phyloP scores from a whole-genome alignment of 2,329 filamentous ascomycete genomes.

The Thermoascus crustaceus region DNA sequence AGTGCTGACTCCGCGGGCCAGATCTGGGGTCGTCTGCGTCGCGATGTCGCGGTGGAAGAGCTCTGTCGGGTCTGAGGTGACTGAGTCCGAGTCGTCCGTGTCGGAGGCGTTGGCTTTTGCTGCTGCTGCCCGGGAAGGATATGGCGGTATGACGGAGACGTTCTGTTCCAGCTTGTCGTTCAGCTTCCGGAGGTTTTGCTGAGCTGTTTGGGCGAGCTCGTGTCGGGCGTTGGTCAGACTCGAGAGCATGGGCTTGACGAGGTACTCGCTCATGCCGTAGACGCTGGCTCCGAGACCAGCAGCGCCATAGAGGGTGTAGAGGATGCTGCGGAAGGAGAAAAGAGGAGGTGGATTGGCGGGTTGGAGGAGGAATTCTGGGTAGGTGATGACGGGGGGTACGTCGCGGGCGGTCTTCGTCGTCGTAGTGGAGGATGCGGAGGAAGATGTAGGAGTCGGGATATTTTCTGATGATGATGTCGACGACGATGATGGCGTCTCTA shows the following conservation, averaged over 20 bases:
- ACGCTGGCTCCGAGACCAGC: conserved; percentile 47
- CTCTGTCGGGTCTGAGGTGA: conserved; percentile 52
- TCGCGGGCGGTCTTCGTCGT: too few species aligned
- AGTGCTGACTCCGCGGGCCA: conserved; percentile 16
- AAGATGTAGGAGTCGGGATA: conserved; percentile 8
- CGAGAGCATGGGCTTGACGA: conserved; percentile 51
- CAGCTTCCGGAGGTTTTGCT: conserved; percentile 45
- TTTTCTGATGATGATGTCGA: conserved; percentile 8
- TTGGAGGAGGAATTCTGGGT: conserved; percentile 56
- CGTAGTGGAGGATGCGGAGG: conserved; percentile 10
- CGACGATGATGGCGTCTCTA: conserved; percentile 8
- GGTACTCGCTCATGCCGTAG: conserved; percentile 52
- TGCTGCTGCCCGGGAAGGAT: conserved; percentile 16
- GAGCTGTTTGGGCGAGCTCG: conserved; percentile 47
- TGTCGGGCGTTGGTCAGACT: conserved; percentile 48
- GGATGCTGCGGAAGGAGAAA: conserved; percentile 48
- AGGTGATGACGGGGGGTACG: conserved; percentile 56
- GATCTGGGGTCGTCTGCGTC: conserved; percentile 50
- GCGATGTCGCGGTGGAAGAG: conserved; percentile 57
- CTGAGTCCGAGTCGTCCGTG: conserved; percentile 35
- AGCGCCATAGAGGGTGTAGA: conserved; percentile 50
- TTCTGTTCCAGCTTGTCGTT: conserved; percentile 47
- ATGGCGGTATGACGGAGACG: conserved; percentile 45
- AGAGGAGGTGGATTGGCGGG: conserved; percentile 52
- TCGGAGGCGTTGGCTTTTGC: conserved; percentile 16